These are phyloP conservation scores for Phalaenopsis hybrid DNA, from an alignment of 116 monocot species.

Conservation along the genomic window DNA sequence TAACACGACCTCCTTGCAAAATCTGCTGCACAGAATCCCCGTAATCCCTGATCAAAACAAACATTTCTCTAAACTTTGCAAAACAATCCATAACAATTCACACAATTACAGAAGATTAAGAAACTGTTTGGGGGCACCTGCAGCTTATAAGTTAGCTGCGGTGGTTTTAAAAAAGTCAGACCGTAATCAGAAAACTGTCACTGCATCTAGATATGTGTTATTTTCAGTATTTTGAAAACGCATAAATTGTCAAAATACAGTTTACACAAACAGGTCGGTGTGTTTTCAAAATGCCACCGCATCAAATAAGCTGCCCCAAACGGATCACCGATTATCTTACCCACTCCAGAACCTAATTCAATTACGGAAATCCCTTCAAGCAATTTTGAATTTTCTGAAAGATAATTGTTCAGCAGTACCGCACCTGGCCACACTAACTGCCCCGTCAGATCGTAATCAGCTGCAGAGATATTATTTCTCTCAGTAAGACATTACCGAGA, in stretches of 20 bases:
- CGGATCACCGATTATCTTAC: slow-evolving; percentile 18
- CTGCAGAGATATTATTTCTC: slow-evolving; percentile 27
- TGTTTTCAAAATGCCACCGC: no score
- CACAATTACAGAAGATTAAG: not conserved
- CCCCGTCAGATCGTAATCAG: slow-evolving; percentile 93
- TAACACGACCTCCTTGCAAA: slow-evolving; percentile 66
- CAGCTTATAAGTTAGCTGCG: no score
- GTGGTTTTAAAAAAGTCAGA: no score
- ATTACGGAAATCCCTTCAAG: slow-evolving; percentile 65
- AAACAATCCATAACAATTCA: not conserved
- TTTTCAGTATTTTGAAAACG: no score
- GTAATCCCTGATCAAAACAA: slow-evolving; percentile 65
- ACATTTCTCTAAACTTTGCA: not conserved
- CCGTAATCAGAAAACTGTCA: no score
- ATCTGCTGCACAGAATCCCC: slow-evolving; percentile 82
- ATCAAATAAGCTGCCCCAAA: no score
- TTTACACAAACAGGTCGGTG: no score
- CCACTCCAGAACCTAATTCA: slow-evolving; percentile 92
- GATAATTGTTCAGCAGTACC: slow-evolving; percentile 73
- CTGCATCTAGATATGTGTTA: no score
- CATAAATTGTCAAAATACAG: no score
- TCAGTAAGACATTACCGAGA: not conserved
- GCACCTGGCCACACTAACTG: slow-evolving; percentile 99
- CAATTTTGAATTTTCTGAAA: slow-evolving; percentile 54
- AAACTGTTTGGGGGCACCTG: no score